phyloP scores from a whole-genome alignment of 2,329 filamentous ascomycete genomes.

The Fusarium keratoplasticum region DNA sequence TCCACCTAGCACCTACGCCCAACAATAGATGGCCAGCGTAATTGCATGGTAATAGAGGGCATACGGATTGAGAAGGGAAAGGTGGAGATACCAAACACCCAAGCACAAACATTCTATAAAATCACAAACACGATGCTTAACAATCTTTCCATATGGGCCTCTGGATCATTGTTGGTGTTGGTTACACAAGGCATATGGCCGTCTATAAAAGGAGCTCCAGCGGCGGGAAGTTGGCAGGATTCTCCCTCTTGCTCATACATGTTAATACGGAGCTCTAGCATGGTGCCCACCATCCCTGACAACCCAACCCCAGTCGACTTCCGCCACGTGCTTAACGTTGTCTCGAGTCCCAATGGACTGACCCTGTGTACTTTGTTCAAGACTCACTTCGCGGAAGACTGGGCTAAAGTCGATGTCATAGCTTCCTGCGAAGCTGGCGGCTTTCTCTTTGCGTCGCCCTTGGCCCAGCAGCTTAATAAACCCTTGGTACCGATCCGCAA shows the following conservation, averaged over 20 bases:
- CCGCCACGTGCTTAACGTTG: constrained; percentile 68
- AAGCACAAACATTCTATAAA: not conserved
- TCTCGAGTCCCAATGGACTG: constrained; percentile 63
- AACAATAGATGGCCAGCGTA: not conserved
- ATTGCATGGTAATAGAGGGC: not conserved
- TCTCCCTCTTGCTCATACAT: not conserved
- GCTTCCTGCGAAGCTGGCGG: constrained; percentile 69
- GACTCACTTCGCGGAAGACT: constrained; percentile 58
- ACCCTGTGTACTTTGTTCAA: constrained; percentile 63
- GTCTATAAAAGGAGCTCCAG: not conserved
- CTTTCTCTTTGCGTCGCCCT: constrained; percentile 64
- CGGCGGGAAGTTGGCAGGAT: not conserved
- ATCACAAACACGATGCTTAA: not conserved
- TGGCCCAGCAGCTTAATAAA: constrained; percentile 55
- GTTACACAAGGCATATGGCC: not conserved
- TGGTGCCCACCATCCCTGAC: constrained; percentile 61
- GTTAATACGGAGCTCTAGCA: constrained; percentile 40
- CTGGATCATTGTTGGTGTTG: not conserved
- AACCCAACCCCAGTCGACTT: constrained; percentile 67
- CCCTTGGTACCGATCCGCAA: constrained; percentile 65
- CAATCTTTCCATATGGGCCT: not conserved
- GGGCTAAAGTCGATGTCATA: constrained; percentile 59
- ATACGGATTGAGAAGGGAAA: not conserved
- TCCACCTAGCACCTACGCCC: not conserved
- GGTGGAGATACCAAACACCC: not conserved